Evolutionary conservation across 805 yeast species (phyloP).

Genomic region (Ogataea minuta): DNA sequence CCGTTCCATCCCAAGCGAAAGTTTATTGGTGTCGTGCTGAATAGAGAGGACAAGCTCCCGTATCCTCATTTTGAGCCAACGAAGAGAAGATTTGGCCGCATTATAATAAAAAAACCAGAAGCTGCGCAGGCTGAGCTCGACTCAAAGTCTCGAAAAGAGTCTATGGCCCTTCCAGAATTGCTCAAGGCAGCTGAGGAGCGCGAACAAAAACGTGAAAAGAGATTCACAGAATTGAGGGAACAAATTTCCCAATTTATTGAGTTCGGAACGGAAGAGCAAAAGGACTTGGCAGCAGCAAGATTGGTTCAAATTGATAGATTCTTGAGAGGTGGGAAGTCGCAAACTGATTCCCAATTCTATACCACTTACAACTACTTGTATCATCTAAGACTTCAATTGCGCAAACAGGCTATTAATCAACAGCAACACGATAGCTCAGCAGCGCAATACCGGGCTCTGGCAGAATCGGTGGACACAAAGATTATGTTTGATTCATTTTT

Average conservation of each 20-base stretch:
- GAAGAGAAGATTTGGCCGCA: constrained; percentile 77
- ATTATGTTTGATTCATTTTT: constrained; percentile 48
- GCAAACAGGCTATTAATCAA: constrained; percentile 36
- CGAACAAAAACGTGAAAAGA: constrained; percentile 36
- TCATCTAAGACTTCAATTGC: constrained; percentile 41
- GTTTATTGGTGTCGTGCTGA: constrained; percentile 84
- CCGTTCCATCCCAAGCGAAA: constrained; percentile 95
- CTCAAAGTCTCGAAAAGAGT: constrained; percentile 67
- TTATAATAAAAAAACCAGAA: constrained; percentile 46
- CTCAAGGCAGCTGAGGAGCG: constrained; percentile 41
- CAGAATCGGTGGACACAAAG: constrained; percentile 40
- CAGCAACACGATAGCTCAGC: constrained; percentile 26
- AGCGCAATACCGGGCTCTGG: constrained; percentile 38
- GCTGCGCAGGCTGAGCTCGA: constrained; percentile 58
- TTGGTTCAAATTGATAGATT: constrained; percentile 52
- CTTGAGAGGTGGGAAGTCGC: constrained; percentile 55
- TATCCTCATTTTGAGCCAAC: constrained; percentile 90
- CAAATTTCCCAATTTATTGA: constrained; percentile 31
- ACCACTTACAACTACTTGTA: constrained; percentile 52
- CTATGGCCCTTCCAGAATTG: constrained; percentile 52
- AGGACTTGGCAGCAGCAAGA: constrained; percentile 48
- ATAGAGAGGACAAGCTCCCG: constrained; percentile 64
- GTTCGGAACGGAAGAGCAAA: constrained; percentile 24
- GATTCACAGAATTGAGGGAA: constrained; percentile 31
- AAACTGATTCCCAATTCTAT: constrained; percentile 56